Evolutionary conservation across 768 basidiomycete genomes (phyloP).

Genomic region (Mycena sanguinolenta): DNA sequence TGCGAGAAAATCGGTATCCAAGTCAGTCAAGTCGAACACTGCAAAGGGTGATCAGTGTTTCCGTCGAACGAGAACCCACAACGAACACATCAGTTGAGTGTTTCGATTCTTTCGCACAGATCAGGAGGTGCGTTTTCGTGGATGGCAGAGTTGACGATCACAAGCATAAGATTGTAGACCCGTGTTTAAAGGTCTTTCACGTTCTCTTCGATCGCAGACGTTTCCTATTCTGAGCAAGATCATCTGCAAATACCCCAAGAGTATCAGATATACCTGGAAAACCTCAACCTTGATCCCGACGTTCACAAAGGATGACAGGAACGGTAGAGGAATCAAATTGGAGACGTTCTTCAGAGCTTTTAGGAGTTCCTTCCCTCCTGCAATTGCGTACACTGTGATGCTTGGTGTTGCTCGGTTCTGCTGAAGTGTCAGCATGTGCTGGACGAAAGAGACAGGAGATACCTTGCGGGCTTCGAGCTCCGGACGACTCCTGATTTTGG

Average conservation of each 20-base stretch:
- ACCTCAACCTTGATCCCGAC: neutral
- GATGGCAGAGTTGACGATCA: neutral
- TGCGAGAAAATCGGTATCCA: too few relatives aligned
- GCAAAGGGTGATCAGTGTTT: too few relatives aligned
- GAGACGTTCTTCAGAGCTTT: neutral
- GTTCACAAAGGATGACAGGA: neutral
- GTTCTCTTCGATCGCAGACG: too few relatives aligned
- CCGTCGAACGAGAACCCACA: too few relatives aligned
- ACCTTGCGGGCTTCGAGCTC: neutral
- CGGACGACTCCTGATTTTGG: neutral
- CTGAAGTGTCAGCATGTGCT: too few relatives aligned
- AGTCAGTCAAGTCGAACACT: too few relatives aligned
- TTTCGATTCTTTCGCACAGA: too few relatives aligned
- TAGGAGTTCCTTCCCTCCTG: neutral
- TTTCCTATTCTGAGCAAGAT: neutral
- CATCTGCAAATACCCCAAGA: neutral
- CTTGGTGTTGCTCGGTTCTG: too few relatives aligned
- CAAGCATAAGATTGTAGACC: neutral
- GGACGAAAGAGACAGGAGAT: neutral
- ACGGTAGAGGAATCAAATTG: neutral
- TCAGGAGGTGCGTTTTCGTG: too few relatives aligned
- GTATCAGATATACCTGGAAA: neutral
- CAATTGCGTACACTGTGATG: too few relatives aligned
- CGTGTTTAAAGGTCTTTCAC: neutral
- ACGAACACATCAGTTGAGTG: too few relatives aligned